Percentiles rank a stretch among this genome's conserved stretches.
These are phyloP conservation scores for Cephalotrichum gorgonifer DNA, from an alignment of 2,329 filamentous ascomycete genomes.

Conservation along the genomic window DNA sequence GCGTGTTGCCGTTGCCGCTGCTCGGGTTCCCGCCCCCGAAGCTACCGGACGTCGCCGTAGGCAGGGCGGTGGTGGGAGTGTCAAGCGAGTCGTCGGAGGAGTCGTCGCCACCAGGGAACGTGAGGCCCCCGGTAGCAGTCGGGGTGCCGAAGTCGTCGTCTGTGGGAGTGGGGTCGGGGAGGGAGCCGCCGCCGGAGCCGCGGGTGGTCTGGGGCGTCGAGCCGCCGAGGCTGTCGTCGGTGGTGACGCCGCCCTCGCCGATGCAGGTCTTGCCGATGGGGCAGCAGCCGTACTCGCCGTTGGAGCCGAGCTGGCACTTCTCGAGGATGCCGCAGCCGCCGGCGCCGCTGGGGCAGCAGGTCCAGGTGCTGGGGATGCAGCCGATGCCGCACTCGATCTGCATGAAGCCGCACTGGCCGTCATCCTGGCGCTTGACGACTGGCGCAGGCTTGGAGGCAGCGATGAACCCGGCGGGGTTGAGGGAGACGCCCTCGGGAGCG, in stretches of 20 bases:
- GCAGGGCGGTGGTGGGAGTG: too few relatives aligned
- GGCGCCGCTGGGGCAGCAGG: conserved; percentile 17
- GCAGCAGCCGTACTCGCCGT: conserved; percentile 19
- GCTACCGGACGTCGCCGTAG: conserved; percentile 15
- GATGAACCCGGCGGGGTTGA: neutral
- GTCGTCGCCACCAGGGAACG: too few relatives aligned
- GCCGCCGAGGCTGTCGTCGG: conserved; percentile 3
- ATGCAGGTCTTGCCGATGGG: conserved; percentile 15
- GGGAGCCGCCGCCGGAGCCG: too few relatives aligned
- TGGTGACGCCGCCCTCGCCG: conserved; percentile 15
- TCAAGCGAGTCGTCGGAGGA: too few relatives aligned
- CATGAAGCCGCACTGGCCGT: conserved; percentile 1
- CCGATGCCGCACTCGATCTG: conserved; percentile 16
- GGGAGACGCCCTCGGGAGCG: too few relatives aligned
- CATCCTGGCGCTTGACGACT: neutral
- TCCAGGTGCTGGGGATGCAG: conserved; percentile 17
- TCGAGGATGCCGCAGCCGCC: conserved; percentile 16
- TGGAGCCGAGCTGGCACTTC: conserved; percentile 15
- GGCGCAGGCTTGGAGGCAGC: neutral
- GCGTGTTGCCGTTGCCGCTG: neutral
- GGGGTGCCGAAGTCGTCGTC: too few relatives aligned
- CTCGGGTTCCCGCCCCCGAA: conserved; percentile 13
- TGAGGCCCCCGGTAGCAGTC: too few relatives aligned
- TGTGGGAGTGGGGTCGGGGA: too few relatives aligned
- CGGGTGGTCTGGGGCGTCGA: too few relatives aligned